A percentile compares a stretch with the other conserved stretches of the same genome.
phyloP scores from a whole-genome alignment of 2,329 filamentous ascomycete species.

The Pseudohalonectria lignicola region DNA sequence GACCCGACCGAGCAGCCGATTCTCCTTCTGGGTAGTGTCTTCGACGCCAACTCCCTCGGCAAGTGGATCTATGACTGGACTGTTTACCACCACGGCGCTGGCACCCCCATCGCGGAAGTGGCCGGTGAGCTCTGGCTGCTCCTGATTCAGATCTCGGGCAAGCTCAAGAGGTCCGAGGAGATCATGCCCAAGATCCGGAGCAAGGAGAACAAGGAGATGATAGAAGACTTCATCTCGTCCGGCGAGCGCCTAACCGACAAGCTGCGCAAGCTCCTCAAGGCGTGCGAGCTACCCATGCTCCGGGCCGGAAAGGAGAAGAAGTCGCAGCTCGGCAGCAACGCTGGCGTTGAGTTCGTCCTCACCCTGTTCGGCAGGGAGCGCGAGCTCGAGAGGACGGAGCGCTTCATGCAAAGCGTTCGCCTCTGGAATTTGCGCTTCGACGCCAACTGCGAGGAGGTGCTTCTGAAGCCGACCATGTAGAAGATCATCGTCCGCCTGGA shows the following conservation, averaged over 20 bases:
- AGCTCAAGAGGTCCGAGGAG: constrained; percentile 85
- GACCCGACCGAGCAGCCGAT: constrained; percentile 91
- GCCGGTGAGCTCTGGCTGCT: constrained; percentile 93
- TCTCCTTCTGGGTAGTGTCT: constrained; percentile 86
- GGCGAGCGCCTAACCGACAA: constrained; percentile 80
- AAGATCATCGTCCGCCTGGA: too few species aligned
- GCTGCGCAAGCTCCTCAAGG: constrained; percentile 77
- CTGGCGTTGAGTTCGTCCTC: constrained; percentile 90
- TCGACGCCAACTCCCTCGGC: constrained; percentile 92
- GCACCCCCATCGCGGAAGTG: constrained; percentile 77
- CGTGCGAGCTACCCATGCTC: constrained; percentile 92
- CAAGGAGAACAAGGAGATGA: constrained; percentile 63
- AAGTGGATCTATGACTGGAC: constrained; percentile 99
- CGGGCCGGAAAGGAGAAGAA: constrained; percentile 69
- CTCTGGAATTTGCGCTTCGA: constrained; percentile 92
- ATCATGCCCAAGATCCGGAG: constrained; percentile 60
- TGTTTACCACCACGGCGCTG: constrained; percentile 74
- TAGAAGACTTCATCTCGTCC: constrained; percentile 83
- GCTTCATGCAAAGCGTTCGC: constrained; percentile 79
- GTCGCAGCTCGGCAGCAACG: constrained; percentile 75
- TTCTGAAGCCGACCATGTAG: constrained; percentile 50
- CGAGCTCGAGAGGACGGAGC: constrained; percentile 81
- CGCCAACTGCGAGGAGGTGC: constrained; percentile 87
- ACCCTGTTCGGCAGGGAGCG: constrained; percentile 89
- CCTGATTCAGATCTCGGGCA: constrained; percentile 85